Percentiles rank a stretch among this genome's conserved stretches.
These are phyloP conservation scores for Beauveria varroae DNA, from an alignment of 2,329 filamentous ascomycete genomes.

Conservation along the genomic window DNA sequence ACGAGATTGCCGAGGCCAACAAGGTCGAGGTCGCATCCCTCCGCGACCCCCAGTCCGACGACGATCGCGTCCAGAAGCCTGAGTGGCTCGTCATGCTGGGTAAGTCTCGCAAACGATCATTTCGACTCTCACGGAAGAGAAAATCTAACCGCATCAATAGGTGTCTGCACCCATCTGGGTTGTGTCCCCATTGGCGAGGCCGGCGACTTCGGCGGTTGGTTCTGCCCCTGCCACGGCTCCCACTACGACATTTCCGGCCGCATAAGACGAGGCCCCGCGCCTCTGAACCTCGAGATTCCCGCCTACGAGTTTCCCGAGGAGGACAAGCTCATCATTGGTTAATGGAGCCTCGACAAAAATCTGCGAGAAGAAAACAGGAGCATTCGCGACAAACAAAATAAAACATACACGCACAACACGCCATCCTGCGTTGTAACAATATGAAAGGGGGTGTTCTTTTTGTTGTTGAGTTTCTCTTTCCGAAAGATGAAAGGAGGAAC, in stretches of 20 bases:
- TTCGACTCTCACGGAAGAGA: not conserved
- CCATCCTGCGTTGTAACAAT: conserved; percentile 10
- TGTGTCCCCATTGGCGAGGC: conserved; percentile 99
- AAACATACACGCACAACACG: conserved; percentile 7
- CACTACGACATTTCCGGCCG: conserved; percentile 99
- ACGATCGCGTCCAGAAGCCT: conserved; percentile 92
- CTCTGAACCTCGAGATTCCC: conserved; percentile 94
- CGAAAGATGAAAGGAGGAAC: not conserved
- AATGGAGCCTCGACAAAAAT: conserved; percentile 31
- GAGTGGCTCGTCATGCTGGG: conserved; percentile 99
- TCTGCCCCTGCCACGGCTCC: conserved; percentile 99
- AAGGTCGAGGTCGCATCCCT: conserved; percentile 73
- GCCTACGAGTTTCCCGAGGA: conserved; percentile 90
- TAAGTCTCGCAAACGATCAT: conserved; percentile 32
- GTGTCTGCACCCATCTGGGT: conserved; percentile 98
- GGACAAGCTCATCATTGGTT: conserved; percentile 86
- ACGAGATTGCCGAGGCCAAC: conserved; percentile 94
- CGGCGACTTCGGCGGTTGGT: conserved; percentile 97
- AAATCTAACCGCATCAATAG: conserved; percentile 36
- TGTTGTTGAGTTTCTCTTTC: not conserved
- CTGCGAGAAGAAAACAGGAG: not conserved
- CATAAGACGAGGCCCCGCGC: conserved; percentile 94
- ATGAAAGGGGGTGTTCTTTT: conserved; percentile 4
- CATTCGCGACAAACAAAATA: not conserved
- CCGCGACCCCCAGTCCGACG: conserved; percentile 85